phyloP scores from a whole-genome alignment of 352 stramenopile genomes.

The Phytophthora pluvialis region DNA sequence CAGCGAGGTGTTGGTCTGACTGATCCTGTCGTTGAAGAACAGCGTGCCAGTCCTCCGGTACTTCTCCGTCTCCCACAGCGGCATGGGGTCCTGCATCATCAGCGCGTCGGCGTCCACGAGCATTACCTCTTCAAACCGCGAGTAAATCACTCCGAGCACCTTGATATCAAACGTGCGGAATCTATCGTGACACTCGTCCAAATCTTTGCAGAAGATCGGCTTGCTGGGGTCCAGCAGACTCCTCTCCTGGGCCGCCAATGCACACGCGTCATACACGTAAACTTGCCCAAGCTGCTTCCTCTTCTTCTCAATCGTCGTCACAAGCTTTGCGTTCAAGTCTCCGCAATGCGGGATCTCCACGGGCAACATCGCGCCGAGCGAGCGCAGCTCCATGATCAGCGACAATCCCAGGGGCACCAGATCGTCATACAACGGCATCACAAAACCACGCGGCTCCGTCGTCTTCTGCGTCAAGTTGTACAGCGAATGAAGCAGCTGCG shows the following conservation, averaged over 20 bases:
- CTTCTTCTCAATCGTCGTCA: conserved; percentile 30
- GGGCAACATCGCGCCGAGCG: conserved; percentile 37
- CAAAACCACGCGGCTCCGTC: conserved; percentile 36
- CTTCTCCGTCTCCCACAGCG: conserved; percentile 40
- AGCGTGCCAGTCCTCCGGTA: conserved; percentile 47
- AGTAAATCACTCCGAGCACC: conserved; percentile 46
- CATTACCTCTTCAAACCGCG: conserved; percentile 61
- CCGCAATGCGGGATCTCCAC: conserved; percentile 57
- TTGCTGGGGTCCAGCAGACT: conserved; percentile 33
- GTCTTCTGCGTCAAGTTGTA: conserved; percentile 23
- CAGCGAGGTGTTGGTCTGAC: conserved; percentile 42
- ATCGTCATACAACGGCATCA: conserved; percentile 51
- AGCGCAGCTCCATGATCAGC: conserved; percentile 45
- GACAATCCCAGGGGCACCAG: conserved; percentile 43
- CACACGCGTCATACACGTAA: conserved; percentile 44
- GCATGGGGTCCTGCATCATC: conserved; percentile 49
- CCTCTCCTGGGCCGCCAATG: conserved; percentile 34
- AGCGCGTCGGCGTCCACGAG: conserved; percentile 54
- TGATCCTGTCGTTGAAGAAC: conserved; percentile 64
- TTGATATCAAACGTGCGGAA: conserved; percentile 47
- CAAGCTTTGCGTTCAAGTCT: conserved; percentile 38
- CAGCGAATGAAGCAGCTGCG: conserved; percentile 35
- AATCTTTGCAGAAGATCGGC: conserved; percentile 41
- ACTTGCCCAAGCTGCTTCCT: conserved; percentile 28
- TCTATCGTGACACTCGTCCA: conserved; percentile 42